These are phyloP conservation scores for Aspergillus ellipticus DNA, from an alignment of 495 filamentous ascomycete genomes.

Conservation along the genomic window DNA sequence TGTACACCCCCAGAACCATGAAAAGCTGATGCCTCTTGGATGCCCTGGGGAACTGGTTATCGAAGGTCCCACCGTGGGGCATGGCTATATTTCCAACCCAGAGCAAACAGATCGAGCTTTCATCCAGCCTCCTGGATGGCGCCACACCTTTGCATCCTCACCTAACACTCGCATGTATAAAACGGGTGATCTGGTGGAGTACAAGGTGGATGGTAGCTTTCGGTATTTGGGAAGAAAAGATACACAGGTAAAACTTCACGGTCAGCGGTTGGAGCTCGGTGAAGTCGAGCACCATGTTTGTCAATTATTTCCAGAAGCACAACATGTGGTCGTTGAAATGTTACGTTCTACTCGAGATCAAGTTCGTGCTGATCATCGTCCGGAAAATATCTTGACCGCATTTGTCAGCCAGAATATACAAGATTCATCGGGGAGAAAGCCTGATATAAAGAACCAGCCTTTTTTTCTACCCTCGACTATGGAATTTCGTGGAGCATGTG, in stretches of 20 bases:
- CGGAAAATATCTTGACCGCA: neutral
- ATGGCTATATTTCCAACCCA: slow-evolving; percentile 43
- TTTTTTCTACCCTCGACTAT: neutral
- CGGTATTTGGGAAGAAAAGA: slow-evolving; percentile 26
- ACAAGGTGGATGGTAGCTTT: slow-evolving; percentile 12
- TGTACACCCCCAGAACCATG: slow-evolving; percentile 44
- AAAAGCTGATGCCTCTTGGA: slow-evolving; percentile 47
- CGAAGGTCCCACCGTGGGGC: slow-evolving; percentile 47
- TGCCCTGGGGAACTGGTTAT: slow-evolving; percentile 48
- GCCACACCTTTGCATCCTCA: neutral
- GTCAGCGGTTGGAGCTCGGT: slow-evolving; percentile 37
- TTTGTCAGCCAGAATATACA: neutral
- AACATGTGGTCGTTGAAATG: slow-evolving; percentile 30
- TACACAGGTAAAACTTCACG: slow-evolving; percentile 33
- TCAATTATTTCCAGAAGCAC: slow-evolving; percentile 22
- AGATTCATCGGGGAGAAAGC: neutral
- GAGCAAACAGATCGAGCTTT: slow-evolving; percentile 43
- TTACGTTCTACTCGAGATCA: slow-evolving; percentile 22
- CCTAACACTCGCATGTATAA: slow-evolving; percentile 21
- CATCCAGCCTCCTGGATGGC: slow-evolving; percentile 21
- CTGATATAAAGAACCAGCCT: neutral
- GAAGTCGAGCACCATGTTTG: slow-evolving; percentile 29
- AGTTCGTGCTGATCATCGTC: neutral
- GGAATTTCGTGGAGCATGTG: neutral
- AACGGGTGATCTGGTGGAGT: slow-evolving; percentile 21